Evolutionary conservation across 2,329 filamentous ascomycete species (phyloP), one percentile per base, ranked within the genome.

Genomic region (Stachybotrys chlorohalonatus): DNA sequence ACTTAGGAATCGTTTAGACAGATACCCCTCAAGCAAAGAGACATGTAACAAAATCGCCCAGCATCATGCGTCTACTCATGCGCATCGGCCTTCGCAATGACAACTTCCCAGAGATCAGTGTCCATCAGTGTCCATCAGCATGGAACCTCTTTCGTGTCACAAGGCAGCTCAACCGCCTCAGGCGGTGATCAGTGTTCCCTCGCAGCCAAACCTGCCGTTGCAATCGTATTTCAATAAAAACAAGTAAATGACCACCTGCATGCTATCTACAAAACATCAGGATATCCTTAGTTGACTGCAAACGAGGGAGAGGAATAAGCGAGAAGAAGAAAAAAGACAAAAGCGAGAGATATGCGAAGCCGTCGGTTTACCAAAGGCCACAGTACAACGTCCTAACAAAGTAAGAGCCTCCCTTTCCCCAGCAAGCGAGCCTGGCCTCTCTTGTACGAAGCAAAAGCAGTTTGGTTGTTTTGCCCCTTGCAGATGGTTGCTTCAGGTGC

Each of bases 191-290:
- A 2, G 4, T 4, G 24, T 24, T 24, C 24, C 24, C 24, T 24
- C 24, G 24, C 24, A 24, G 24, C 24, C 24, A 24, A 24, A 24
- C 2, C 24, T 24, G 24, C 24, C 24, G 4, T 24, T 24, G 24
- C 24, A 24, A 24, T 24, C 24, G 24, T 24, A 24, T 24, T 24
- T 24, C 24, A 24, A 42, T 9, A 42, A 42, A 42, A 47, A 47
- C 17, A 47, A 47, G 17, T 47, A 47, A 47, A 47, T 47, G 46
- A 47, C 46, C 46, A 47, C 46, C 31, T 50, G 49, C 49, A 31
- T 51, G 49, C 49, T 51, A 51, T 51, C 49, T 51, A 51, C 49
- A 51, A 51, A 51, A 51, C 31, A 51, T 32, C 49, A 42, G 49
- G 49, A 51, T 51, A 51, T 51, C 49, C 49, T 51, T 51, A 6